phyloP scores from a whole-genome alignment of 1,284 basidiomycete genomes.

The Malassezia obtusa region DNA sequence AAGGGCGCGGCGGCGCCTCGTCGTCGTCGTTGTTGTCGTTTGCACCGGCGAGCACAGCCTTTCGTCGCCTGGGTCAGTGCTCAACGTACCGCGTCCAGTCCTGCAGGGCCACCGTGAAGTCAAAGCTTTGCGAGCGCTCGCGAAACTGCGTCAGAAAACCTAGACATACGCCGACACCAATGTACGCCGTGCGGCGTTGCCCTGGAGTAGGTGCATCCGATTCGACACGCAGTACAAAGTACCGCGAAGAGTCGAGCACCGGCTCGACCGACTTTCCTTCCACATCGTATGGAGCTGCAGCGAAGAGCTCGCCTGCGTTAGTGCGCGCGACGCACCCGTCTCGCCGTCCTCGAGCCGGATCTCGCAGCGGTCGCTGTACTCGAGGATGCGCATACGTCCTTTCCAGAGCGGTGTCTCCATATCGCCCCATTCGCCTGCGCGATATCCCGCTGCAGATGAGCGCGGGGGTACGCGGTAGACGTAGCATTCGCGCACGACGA shows the following conservation, averaged over 20 bases:
- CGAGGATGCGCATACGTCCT: constrained; percentile 72
- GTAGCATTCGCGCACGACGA: constrained; percentile 73
- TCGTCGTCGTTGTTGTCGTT: constrained; percentile 5
- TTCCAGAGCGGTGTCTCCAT: constrained; percentile 74
- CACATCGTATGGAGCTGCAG: constrained; percentile 75
- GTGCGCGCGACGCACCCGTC: constrained; percentile 40
- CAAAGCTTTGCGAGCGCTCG: constrained; percentile 40
- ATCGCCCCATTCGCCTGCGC: constrained; percentile 56
- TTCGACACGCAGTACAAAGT: constrained; percentile 82
- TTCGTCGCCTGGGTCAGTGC: constrained; percentile 25
- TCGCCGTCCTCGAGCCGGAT: constrained; percentile 39
- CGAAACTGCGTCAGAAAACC: constrained; percentile 28
- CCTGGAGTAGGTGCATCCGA: constrained; percentile 26
- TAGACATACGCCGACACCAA: constrained; percentile 44
- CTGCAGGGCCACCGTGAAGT: constrained; percentile 62
- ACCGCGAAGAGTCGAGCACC: constrained; percentile 87
- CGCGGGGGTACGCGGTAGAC: constrained; percentile 59
- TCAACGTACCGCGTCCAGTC: constrained; percentile 73
- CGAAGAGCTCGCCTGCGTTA: constrained; percentile 61
- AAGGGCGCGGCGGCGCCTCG: constrained; percentile 19
- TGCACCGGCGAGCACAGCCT: constrained; percentile 21
- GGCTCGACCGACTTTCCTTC: constrained; percentile 74
- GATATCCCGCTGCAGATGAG: constrained; percentile 56
- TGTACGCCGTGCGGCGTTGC: constrained; percentile 35
- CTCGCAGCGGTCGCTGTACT: constrained; percentile 52